Conservation (phyloP, 2,329 filamentous ascomycete genomes). For the Pseudogymnoascus sp. region DNA sequence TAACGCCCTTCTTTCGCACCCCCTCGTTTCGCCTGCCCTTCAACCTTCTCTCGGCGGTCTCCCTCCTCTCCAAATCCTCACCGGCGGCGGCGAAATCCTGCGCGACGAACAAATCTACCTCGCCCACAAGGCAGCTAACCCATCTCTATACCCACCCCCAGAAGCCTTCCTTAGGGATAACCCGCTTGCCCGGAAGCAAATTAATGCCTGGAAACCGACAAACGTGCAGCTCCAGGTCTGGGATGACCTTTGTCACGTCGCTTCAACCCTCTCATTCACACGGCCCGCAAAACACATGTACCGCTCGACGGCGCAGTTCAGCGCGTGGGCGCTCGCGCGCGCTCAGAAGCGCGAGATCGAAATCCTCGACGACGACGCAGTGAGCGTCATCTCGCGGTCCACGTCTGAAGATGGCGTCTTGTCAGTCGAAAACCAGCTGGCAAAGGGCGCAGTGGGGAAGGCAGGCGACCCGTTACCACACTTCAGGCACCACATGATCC, state of each 20-base stretch:
- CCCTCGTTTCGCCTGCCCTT: constrained; percentile 80
- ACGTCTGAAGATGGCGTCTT: constrained; percentile 34
- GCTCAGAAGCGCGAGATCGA: constrained; percentile 76
- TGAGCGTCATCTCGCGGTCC: constrained; percentile 65
- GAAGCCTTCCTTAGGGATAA: constrained; percentile 55
- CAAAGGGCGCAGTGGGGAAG: constrained; percentile 44
- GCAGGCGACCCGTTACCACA: constrained; percentile 76
- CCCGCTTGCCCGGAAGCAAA: constrained; percentile 43
- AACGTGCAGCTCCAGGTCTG: constrained; percentile 92
- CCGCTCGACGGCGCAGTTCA: constrained; percentile 83
- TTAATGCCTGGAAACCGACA: constrained; percentile 70
- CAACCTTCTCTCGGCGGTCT: constrained; percentile 85
- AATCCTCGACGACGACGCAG: constrained; percentile 69
- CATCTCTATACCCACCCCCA: constrained; percentile 64
- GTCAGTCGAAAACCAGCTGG: constrained; percentile 13
- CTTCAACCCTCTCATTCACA: constrained; percentile 89
- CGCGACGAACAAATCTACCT: constrained; percentile 92
- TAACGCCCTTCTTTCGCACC: constrained; percentile 78
- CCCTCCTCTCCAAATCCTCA: constrained; percentile 77
- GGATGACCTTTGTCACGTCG: constrained; percentile 91
- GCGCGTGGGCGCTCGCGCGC: constrained; percentile 79
- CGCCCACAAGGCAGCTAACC: constrained; percentile 89
- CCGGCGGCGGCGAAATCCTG: constrained; percentile 80
- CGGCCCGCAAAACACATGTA: constrained; percentile 97
- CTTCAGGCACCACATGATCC: constrained; percentile 84